phyloP scores from a whole-genome alignment of 148 eudicot species.

The Rhododendron mucronatum region DNA sequence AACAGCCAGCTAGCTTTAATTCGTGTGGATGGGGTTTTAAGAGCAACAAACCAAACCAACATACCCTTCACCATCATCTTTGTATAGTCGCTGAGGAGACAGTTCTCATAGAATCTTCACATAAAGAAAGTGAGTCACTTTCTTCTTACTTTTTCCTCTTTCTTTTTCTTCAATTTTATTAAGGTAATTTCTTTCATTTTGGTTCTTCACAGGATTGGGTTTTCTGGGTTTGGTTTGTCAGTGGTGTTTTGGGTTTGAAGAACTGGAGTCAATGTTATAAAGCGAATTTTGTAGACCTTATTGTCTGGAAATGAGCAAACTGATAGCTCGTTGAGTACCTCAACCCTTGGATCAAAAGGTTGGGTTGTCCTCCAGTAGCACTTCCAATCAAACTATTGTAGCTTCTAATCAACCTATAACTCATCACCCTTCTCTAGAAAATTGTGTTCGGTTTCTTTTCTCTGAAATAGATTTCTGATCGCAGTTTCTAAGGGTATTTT shows the following conservation, averaged over 20 bases:
- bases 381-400: neutral
- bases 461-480: conserved; percentile 34
- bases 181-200: neutral
- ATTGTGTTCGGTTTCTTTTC: conserved; percentile 8
- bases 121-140: neutral
- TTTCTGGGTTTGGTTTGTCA: neutral
- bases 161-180: neutral
- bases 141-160: neutral
- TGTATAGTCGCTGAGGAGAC: neutral
- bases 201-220: neutral
- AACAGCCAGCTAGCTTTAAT: neutral
- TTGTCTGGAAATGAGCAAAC: neutral
- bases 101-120: neutral
- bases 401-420: neutral
- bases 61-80: neutral
- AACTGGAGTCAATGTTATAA: neutral
- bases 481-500: conserved; percentile 46
- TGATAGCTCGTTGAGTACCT: neutral
- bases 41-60: neutral
- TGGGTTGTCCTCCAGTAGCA: neutral
- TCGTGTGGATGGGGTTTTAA: neutral
- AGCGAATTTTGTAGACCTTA: neutral
- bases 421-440: neutral
- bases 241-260: neutral
- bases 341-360: neutral